These are phyloP conservation scores for Auricularia sp. DNA, from an alignment of 768 basidiomycete species.

Conservation along the genomic window DNA sequence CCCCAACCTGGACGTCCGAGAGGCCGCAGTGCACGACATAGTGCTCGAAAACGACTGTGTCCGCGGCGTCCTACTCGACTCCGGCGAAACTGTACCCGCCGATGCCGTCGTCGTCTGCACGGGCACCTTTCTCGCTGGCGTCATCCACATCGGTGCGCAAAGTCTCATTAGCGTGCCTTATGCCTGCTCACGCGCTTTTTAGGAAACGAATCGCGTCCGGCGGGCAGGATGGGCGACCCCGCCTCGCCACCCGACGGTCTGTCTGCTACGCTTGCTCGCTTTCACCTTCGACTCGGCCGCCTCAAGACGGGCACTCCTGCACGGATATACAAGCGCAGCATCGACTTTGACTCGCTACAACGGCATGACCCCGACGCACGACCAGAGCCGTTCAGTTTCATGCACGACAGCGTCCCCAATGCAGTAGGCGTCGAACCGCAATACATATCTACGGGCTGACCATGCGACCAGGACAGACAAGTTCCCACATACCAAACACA, in stretches of 20 bases:
- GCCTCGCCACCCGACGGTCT: constrained; percentile 53
- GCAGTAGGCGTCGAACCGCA: constrained; percentile 34
- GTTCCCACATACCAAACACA: constrained; percentile 60
- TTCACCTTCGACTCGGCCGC: constrained; percentile 75
- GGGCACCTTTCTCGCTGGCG: constrained; percentile 84
- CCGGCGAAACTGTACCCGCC: constrained; percentile 66
- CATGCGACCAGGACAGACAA: constrained; percentile 50
- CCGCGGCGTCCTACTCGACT: constrained; percentile 58
- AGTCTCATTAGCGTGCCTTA: not conserved
- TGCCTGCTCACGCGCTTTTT: not conserved
- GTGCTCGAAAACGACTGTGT: constrained; percentile 41
- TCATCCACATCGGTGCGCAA: constrained; percentile 72
- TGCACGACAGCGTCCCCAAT: constrained; percentile 60
- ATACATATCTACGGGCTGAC: not conserved
- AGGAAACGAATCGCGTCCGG: constrained; percentile 51
- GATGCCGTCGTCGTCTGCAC: constrained; percentile 69
- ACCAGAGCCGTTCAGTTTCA: constrained; percentile 68
- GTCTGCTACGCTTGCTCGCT: constrained; percentile 60
- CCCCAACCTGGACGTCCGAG: constrained; percentile 55
- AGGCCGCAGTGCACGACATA: constrained; percentile 73
- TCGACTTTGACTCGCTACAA: constrained; percentile 54
- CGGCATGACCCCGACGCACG: constrained; percentile 56
- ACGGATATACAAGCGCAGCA: constrained; percentile 57
- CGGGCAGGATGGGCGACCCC: constrained; percentile 64
- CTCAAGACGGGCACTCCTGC: constrained; percentile 80